These are phyloP conservation scores for Inosperma sp. DNA, from an alignment of 768 basidiomycete genomes.

Conservation along the genomic window DNA sequence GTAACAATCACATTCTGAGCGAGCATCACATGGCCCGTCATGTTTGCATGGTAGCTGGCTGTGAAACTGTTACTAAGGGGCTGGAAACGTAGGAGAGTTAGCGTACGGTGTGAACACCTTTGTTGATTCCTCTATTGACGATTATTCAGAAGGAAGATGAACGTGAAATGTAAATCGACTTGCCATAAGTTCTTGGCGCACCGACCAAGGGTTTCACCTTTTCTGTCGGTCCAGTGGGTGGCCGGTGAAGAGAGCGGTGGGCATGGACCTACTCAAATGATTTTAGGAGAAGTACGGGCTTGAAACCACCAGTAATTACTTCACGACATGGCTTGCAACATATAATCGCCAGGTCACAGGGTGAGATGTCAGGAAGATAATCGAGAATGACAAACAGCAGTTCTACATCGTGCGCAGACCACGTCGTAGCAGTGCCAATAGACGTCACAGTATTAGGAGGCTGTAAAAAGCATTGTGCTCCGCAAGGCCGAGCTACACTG, in stretches of 20 bases:
- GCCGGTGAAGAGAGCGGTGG: constrained; percentile 1
- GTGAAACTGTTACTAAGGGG: neutral
- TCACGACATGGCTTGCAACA: constrained; percentile 58
- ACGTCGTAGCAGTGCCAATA: constrained; percentile 26
- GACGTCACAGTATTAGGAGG: neutral
- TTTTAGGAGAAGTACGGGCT: neutral
- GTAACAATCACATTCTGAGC: constrained; percentile 46
- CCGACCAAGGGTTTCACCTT: neutral
- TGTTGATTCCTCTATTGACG: constrained; percentile 9
- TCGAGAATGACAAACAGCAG: constrained; percentile 37
- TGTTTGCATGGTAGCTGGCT: constrained; percentile 54
- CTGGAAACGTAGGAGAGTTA: neutral
- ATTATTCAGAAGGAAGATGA: neutral
- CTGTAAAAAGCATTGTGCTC: constrained; percentile 5
- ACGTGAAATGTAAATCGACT: neutral
- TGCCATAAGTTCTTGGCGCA: neutral
- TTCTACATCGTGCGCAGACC: constrained; percentile 38
- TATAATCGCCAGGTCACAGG: constrained; percentile 54
- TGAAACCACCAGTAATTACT: constrained; percentile 29
- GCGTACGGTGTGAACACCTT: constrained; percentile 28
- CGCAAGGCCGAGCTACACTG: neutral
- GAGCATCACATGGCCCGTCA: constrained; percentile 46
- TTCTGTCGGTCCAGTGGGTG: neutral
- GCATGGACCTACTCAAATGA: constrained; percentile 8
- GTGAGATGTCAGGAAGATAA: constrained; percentile 39